phyloP scores from a whole-genome alignment of 495 filamentous ascomycete genomes.

The Penicillium odoratum region DNA sequence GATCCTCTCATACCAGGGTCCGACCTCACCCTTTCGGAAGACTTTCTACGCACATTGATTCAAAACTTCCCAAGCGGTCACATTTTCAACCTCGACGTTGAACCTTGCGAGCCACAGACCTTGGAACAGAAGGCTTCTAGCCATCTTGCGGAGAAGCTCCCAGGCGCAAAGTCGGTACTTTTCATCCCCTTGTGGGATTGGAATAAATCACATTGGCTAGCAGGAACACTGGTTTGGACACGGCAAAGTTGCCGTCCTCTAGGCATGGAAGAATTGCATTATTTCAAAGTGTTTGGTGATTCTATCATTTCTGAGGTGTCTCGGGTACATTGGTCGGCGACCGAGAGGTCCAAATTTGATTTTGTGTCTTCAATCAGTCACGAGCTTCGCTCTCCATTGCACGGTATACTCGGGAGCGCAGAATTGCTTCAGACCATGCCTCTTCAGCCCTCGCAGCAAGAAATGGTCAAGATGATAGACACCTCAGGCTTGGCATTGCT shows the following conservation, averaged over 20 bases:
- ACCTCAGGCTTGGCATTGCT: slow-evolving; percentile 65
- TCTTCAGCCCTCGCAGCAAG: slow-evolving; percentile 51
- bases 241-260: slow-evolving; percentile 44
- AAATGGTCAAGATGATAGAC: slow-evolving; percentile 63
- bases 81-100: neutral
- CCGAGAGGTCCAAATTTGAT: slow-evolving; percentile 62
- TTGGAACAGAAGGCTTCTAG: neutral
- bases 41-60: neutral
- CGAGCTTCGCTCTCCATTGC: slow-evolving; percentile 71
- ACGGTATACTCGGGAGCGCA: slow-evolving; percentile 64
- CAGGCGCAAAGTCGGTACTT: slow-evolving; percentile 52
- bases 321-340: slow-evolving; percentile 46
- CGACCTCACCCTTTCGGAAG: neutral
- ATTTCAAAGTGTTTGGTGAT: slow-evolving; percentile 60
- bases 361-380: slow-evolving; percentile 74
- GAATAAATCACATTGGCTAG: slow-evolving; percentile 61
- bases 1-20: neutral
- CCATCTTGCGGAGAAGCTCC: slow-evolving; percentile 31
- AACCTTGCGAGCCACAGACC: neutral
- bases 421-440: slow-evolving; percentile 62
- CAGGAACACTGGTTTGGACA: slow-evolving; percentile 60
- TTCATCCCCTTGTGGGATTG: slow-evolving; percentile 65
- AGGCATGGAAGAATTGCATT: slow-evolving; percentile 48
- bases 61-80: neutral
- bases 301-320: slow-evolving; percentile 61